These are phyloP conservation scores for Conticribra weissflogii DNA, from an alignment of 108 stramenopile genomes.

Conservation along the genomic window DNA sequence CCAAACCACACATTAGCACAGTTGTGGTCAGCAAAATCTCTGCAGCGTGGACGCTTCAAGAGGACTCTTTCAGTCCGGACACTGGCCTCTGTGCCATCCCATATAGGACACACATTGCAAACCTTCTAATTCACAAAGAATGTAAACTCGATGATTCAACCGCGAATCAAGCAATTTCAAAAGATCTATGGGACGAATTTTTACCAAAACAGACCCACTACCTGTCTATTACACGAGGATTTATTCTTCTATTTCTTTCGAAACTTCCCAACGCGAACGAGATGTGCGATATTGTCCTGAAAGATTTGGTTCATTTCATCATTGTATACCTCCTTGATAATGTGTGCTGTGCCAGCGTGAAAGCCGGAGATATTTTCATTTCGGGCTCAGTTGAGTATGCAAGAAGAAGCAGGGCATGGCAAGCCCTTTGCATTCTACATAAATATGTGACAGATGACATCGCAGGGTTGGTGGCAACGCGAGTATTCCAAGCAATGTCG, in stretches of 20 bases:
- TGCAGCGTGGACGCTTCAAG: conserved; percentile 67
- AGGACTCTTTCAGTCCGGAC: conserved; percentile 19
- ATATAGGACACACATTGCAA: conserved; percentile 67
- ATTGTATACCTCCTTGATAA: conserved; percentile 62
- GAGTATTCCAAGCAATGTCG: conserved; percentile 57
- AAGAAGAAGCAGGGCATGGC: conserved; percentile 75
- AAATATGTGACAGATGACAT: conserved; percentile 73
- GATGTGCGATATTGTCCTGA: conserved; percentile 54
- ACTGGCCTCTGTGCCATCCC: conserved; percentile 73
- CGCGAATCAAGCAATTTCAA: conserved; percentile 44
- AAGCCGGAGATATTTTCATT: conserved; percentile 57
- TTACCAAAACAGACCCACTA: conserved; percentile 50
- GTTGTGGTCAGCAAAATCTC: conserved; percentile 60
- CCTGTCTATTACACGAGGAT: conserved; percentile 67
- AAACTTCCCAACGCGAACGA: conserved; percentile 57
- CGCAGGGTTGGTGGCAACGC: conserved; percentile 56
- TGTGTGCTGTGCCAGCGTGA: conserved; percentile 43
- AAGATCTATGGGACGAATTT: conserved; percentile 8
- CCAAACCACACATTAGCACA: conserved; percentile 62
- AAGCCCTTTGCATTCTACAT: conserved; percentile 77
- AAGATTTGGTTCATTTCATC: conserved; percentile 61
- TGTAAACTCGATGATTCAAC: conserved; percentile 60
- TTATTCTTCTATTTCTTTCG: conserved; percentile 70
- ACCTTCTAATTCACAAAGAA: conserved; percentile 84
- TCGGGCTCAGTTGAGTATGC: conserved; percentile 73